These are phyloP conservation scores for Xerocomellus amylosporus DNA, from an alignment of 768 basidiomycete genomes.

Conservation along the genomic window DNA sequence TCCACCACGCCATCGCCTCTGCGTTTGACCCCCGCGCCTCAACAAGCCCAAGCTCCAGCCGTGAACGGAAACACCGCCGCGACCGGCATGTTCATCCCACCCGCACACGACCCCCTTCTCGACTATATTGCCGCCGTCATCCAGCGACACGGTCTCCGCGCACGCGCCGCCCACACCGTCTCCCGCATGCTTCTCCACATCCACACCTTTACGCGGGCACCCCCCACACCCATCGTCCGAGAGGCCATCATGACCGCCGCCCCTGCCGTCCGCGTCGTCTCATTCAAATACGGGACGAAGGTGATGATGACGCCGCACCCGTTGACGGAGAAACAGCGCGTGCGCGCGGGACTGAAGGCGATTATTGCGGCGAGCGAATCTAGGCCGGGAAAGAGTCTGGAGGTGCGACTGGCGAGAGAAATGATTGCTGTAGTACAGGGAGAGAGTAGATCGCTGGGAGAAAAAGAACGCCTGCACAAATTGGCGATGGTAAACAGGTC, in stretches of 20 bases:
- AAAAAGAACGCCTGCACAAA: constrained; percentile 62
- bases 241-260: constrained; percentile 65
- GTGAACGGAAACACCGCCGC: background rate
- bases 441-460: constrained; percentile 53
- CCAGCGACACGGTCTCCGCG: constrained; percentile 62
- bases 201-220: constrained; percentile 68
- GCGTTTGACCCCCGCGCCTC: background rate
- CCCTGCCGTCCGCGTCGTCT: constrained; percentile 65
- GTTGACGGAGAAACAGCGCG: constrained; percentile 77
- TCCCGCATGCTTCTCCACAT: constrained; percentile 68
- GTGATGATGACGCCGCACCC: constrained; percentile 63
- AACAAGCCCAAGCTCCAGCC: background rate
- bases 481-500: constrained; percentile 77
- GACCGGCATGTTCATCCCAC: constrained; percentile 55
- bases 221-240: constrained; percentile 78
- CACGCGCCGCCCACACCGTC: constrained; percentile 54
- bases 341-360: constrained; percentile 65
- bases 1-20: background rate
- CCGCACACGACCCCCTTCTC: constrained; percentile 72
- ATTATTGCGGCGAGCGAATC: constrained; percentile 62
- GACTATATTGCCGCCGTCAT: constrained; percentile 61
- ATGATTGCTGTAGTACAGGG: constrained; percentile 69
- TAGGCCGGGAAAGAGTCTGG: constrained; percentile 53
- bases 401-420: constrained; percentile 77
- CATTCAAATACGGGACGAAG: constrained; percentile 63